Conservation (phyloP, 768 basidiomycete species). For the Podaxis sp. region DNA sequence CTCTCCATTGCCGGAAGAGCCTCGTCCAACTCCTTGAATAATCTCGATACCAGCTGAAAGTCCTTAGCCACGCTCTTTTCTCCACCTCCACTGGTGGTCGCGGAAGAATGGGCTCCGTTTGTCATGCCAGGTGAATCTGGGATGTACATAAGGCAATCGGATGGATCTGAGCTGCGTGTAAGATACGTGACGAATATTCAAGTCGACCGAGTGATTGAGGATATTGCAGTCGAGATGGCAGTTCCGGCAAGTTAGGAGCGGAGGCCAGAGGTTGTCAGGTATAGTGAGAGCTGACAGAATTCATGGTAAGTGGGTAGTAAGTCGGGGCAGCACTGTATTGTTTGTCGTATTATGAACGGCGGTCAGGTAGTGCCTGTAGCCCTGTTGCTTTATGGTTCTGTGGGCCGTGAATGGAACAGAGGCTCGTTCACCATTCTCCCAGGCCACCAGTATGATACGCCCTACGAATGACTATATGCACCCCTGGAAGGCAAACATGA, state of each 20-base stretch:
- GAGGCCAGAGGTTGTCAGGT: not conserved
- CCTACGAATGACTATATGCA: no score
- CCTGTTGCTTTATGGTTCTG: constrained; percentile 29
- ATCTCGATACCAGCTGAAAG: constrained; percentile 82
- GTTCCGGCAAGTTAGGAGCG: not conserved
- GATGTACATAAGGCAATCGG: no score
- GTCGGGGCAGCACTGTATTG: constrained; percentile 25
- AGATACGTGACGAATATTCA: not conserved
- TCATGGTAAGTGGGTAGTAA: not conserved
- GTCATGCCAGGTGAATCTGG: not conserved
- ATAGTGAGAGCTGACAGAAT: constrained; percentile 3
- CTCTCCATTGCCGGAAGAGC: constrained; percentile 71
- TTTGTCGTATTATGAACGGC: constrained; percentile 27
- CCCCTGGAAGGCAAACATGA: no score
- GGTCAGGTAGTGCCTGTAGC: constrained; percentile 18
- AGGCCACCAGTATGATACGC: no score
- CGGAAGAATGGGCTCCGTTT: constrained; percentile 68
- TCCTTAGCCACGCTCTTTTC: constrained; percentile 67
- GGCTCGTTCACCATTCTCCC: constrained; percentile 53
- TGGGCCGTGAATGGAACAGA: constrained; percentile 61
- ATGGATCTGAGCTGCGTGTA: not conserved
- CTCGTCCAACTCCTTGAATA: constrained; percentile 63
- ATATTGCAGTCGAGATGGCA: constrained; percentile 12
- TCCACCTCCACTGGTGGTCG: constrained; percentile 63
- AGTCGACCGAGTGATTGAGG: constrained; percentile 13